phyloP scores from a whole-genome alignment of 805 yeast species.

The Yamadazyma olivae region DNA sequence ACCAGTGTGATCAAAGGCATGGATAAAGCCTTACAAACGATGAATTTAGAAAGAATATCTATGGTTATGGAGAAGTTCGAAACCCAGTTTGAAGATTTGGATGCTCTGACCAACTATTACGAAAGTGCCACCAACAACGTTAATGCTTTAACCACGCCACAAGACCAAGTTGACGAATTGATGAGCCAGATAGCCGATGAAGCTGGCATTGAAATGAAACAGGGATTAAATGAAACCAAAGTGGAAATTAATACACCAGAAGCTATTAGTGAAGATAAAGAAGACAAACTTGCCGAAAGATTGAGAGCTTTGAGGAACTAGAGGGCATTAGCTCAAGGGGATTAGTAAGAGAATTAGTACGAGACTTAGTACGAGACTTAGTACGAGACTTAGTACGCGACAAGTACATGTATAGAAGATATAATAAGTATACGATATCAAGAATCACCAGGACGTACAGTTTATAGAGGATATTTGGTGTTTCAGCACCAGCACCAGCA shows the following conservation, averaged over 20 bases:
- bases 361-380: too few relatives aligned
- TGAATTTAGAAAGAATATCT: slow-evolving; percentile 92
- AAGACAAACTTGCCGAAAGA: slow-evolving; percentile 84
- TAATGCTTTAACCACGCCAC: slow-evolving; percentile 87
- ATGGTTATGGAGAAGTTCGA: slow-evolving; percentile 97
- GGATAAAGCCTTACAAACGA: slow-evolving; percentile 93
- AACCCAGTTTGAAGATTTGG: slow-evolving; percentile 91
- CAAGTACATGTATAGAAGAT: too few relatives aligned
- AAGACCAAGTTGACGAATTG: slow-evolving; percentile 88
- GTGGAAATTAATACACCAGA: slow-evolving; percentile 42
- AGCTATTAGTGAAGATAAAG: slow-evolving; percentile 62
- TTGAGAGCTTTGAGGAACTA: slow-evolving; percentile 72
- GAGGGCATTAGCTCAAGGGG: too few relatives aligned
- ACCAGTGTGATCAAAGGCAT: slow-evolving; percentile 88
- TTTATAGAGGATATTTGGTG: too few relatives aligned
- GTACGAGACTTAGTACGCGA: too few relatives aligned
- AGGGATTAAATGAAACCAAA: slow-evolving; percentile 68
- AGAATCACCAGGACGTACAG: too few relatives aligned
- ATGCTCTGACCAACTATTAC: slow-evolving; percentile 89
- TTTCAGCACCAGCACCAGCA: too few relatives aligned
- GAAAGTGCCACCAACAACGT: slow-evolving; percentile 87
- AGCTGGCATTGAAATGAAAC: slow-evolving; percentile 91
- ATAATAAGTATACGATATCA: too few relatives aligned
- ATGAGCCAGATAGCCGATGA: slow-evolving; percentile 95
- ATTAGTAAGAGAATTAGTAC: too few relatives aligned